Conservation (phyloP, 768 basidiomycete species). For the Thelephora ganbajun region DNA sequence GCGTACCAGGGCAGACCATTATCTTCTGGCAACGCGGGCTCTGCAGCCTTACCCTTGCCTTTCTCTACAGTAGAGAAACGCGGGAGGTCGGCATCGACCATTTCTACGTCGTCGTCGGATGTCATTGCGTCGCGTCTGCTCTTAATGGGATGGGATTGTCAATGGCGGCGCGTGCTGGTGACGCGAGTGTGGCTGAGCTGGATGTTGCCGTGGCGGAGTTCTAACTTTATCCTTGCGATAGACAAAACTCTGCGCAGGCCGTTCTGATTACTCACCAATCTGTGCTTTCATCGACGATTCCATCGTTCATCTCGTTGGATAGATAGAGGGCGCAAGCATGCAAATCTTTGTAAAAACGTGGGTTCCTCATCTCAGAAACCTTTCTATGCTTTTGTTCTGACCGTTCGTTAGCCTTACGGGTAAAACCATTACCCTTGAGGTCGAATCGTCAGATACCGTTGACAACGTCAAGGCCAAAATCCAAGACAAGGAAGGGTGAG, state of each 20-base stretch:
- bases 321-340: constrained; percentile 70
- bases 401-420: constrained; percentile 71
- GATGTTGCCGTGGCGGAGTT: constrained; percentile 1
- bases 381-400: constrained; percentile 3
- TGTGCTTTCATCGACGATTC: constrained; percentile 84
- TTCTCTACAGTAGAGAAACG: constrained; percentile 1
- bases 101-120: constrained; percentile 40
- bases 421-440: constrained; percentile 97
- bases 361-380: constrained; percentile 16
- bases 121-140: constrained; percentile 25
- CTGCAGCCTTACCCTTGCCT: constrained; percentile 49
- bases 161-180: neutral
- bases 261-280: constrained; percentile 24
- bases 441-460: constrained; percentile 94
- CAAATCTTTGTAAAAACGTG: constrained; percentile 98
- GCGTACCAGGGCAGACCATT: constrained; percentile 80
- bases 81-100: constrained; percentile 13
- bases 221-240: constrained; percentile 20
- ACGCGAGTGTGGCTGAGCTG: constrained; percentile 1
- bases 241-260: constrained; percentile 25
- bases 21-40: constrained; percentile 22
- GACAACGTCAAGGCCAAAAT: constrained; percentile 98
- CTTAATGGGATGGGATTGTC: neutral
- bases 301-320: constrained; percentile 82
- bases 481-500: constrained; percentile 92